Percentiles rank a stretch among this genome's conserved stretches.
phyloP scores from a whole-genome alignment of 2,329 filamentous ascomycete genomes.

The Trichoderma pleuroti region DNA sequence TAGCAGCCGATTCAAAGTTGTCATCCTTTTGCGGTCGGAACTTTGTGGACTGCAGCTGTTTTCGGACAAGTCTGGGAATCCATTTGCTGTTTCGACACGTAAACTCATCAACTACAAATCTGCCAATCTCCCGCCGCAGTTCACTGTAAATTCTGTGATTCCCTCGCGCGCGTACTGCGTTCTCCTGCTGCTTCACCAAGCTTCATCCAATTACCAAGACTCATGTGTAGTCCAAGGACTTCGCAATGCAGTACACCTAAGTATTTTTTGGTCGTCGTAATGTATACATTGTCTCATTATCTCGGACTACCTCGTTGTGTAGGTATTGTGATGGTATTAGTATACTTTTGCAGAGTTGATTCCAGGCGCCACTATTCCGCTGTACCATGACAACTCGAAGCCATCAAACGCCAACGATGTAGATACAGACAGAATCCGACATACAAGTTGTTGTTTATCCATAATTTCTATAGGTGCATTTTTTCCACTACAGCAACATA shows the following conservation, averaged over 20 bases:
- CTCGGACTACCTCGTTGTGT: background rate
- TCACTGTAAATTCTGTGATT: background rate
- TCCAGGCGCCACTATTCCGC: too few species aligned
- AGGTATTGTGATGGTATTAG: background rate
- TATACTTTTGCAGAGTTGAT: background rate
- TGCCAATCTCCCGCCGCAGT: background rate
- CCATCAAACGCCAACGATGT: background rate
- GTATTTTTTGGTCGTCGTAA: background rate
- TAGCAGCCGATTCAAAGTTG: background rate
- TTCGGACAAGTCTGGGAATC: background rate
- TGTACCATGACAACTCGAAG: background rate
- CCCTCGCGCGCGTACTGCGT: background rate
- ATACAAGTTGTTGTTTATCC: background rate
- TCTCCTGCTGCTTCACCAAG: background rate
- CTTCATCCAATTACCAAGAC: background rate
- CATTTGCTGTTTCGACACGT: background rate
- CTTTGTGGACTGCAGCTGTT: background rate
- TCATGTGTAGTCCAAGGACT: background rate
- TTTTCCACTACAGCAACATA: accelerated
- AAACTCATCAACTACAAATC: background rate
- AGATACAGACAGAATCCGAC: background rate
- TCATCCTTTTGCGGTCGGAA: background rate
- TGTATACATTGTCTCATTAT: background rate
- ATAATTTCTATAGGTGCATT: background rate
- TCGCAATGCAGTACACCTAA: background rate